Conservation (phyloP, 2,329 filamentous ascomycete species). For the Bimuria novae-zelandiae region DNA sequence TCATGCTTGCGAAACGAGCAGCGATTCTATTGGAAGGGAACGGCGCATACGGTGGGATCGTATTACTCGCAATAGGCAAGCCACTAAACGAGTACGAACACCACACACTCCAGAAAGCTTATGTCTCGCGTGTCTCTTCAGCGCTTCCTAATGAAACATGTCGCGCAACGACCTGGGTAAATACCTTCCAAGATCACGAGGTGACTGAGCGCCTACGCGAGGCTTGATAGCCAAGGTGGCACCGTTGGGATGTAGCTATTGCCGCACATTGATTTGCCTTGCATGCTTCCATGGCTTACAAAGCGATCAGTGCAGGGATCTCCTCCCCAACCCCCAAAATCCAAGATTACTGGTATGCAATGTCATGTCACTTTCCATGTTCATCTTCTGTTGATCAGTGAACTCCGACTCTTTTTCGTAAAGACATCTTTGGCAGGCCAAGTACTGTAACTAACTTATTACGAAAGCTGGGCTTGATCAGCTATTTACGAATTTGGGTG, state of each 20-base stretch:
- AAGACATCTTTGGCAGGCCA: slow-evolving; percentile 4
- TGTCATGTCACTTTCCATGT: not conserved
- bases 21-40: not conserved
- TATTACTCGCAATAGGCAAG: slow-evolving; percentile 10
- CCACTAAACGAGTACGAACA: slow-evolving; percentile 9
- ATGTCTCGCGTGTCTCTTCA: slow-evolving; percentile 21
- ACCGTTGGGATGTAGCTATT: not conserved
- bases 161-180: not conserved
- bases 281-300: slow-evolving; percentile 2
- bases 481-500: not conserved
- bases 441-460: not conserved
- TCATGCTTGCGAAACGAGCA: slow-evolving; percentile 28
- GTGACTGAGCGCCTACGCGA: not conserved
- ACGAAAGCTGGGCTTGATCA: not conserved
- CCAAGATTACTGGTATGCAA: not conserved
- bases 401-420: no score
- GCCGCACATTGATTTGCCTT: not conserved
- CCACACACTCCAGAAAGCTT: slow-evolving; percentile 16
- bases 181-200: not conserved
- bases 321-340: not conserved
- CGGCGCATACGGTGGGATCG: slow-evolving; percentile 3
- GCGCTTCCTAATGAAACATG: no score
- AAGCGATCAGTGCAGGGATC: not conserved
- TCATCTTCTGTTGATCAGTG: no score
- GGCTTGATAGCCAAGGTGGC: not conserved